A percentile compares a stretch with the other conserved stretches of the same genome.
These are phyloP conservation scores for Paramecium primaurelia DNA, from an alignment of 73 alveolate species.

Conservation along the genomic window DNA sequence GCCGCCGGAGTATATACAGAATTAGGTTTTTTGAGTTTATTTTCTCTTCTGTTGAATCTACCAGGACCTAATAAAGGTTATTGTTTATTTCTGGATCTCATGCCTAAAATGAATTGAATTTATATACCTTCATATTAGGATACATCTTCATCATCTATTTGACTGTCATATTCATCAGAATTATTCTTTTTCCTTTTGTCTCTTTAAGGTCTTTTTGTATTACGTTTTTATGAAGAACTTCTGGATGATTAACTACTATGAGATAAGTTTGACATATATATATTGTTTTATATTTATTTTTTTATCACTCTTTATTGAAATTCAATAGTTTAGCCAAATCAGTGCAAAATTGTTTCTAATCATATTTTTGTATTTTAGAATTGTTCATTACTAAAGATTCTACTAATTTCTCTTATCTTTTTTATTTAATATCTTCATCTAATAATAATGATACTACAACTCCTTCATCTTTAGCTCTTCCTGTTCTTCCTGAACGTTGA, in stretches of 20 bases:
- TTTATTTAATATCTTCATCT: background rate
- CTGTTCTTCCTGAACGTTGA: slow-evolving; percentile 30
- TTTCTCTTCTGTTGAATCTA: background rate
- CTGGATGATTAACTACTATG: background rate
- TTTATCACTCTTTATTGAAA: slow-evolving; percentile 19
- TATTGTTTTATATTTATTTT: background rate
- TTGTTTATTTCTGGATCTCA: background rate
- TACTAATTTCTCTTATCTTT: background rate
- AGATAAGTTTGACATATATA: background rate
- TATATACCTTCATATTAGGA: background rate
- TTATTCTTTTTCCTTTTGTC: slow-evolving; percentile 9
- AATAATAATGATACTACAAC: background rate
- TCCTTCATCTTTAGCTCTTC: slow-evolving; percentile 51
- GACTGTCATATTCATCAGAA: slow-evolving; percentile 20
- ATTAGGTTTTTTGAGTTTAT: background rate
- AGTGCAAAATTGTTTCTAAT: background rate
- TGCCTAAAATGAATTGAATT: background rate
- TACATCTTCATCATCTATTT: slow-evolving; percentile 9
- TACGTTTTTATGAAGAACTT: background rate
- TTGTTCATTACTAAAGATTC: background rate
- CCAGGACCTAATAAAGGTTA: background rate
- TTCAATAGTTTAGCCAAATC: slow-evolving; percentile 14
- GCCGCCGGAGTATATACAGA: background rate
- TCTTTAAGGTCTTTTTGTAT: background rate
- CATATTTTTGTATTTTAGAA: background rate